phyloP scores from a whole-genome alignment of 2,329 filamentous ascomycete species.

The Penicillium sp. region DNA sequence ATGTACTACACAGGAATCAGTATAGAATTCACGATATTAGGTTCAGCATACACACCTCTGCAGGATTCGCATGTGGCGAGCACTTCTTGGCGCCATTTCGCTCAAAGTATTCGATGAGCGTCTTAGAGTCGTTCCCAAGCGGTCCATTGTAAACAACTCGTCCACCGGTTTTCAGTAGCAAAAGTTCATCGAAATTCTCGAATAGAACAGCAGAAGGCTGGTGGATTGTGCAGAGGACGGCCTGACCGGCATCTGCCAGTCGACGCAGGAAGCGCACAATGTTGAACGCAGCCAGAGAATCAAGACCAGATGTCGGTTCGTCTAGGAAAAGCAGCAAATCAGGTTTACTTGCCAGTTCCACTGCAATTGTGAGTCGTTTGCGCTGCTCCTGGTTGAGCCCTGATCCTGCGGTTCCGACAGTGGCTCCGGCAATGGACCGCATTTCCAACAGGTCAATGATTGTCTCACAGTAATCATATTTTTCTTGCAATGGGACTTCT shows the following conservation, averaged over 20 bases:
- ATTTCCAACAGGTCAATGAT: constrained; percentile 68
- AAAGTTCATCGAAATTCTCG: constrained; percentile 78
- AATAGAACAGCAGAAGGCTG: constrained; percentile 84
- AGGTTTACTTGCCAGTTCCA: constrained; percentile 60
- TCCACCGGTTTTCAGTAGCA: constrained; percentile 74
- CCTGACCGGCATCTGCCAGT: constrained; percentile 71
- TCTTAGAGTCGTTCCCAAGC: constrained; percentile 68
- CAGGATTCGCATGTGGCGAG: constrained; percentile 62
- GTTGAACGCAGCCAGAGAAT: constrained; percentile 65
- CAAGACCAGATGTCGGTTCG: constrained; percentile 62
- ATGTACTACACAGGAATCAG: constrained; percentile 60
- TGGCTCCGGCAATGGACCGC: constrained; percentile 62
- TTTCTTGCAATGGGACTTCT: constrained; percentile 57
- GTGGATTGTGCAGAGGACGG: constrained; percentile 86
- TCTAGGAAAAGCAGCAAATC: constrained; percentile 60
- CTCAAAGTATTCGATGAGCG: constrained; percentile 69
- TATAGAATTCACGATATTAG: too few relatives aligned
- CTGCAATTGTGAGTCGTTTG: constrained; percentile 63
- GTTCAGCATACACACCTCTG: constrained; percentile 47
- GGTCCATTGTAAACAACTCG: constrained; percentile 83
- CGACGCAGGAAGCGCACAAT: constrained; percentile 61
- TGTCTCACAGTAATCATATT: constrained; percentile 64
- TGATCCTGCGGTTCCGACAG: constrained; percentile 57
- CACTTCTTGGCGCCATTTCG: constrained; percentile 60
- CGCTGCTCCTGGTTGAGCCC: constrained; percentile 64